Conservation (phyloP, 495 filamentous ascomycete species). For the Penicillium cinerascens region DNA sequence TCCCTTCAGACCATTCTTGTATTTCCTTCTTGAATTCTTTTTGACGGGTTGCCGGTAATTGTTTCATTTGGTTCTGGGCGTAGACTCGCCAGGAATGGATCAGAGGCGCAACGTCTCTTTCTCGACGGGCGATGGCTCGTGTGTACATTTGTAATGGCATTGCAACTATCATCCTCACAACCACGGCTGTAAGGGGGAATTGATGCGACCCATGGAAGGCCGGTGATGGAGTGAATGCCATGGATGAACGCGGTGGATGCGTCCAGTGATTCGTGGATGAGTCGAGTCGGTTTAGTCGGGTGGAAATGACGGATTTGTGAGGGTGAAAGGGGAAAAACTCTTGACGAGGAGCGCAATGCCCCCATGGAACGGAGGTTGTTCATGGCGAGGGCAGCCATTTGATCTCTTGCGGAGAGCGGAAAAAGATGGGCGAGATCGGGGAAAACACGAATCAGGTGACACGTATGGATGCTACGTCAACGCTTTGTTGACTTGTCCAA, state of each 20-base stretch:
- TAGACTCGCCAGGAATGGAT: constrained; percentile 44
- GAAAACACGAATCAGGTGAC: constrained; percentile 24
- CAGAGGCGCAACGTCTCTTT: constrained; percentile 48
- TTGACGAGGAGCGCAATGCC: constrained; percentile 9
- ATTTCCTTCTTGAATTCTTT: neutral
- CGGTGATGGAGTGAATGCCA: constrained; percentile 55
- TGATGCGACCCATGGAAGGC: constrained; percentile 65
- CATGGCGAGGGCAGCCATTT: constrained; percentile 6
- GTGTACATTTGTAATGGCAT: constrained; percentile 57
- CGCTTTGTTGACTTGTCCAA: constrained; percentile 12
- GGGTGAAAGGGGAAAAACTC: neutral
- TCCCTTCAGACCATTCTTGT: constrained; percentile 8
- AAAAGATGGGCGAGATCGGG: neutral
- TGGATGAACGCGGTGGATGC: constrained; percentile 55
- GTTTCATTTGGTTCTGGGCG: constrained; percentile 12
- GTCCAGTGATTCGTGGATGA: constrained; percentile 47
- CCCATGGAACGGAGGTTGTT: constrained; percentile 13
- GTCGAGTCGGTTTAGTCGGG: constrained; percentile 35
- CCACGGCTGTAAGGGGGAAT: constrained; percentile 67
- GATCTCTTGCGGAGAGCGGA: constrained; percentile 10
- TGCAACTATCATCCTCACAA: constrained; percentile 56
- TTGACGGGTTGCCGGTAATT: neutral
- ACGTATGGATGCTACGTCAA: constrained; percentile 22
- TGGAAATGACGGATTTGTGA: constrained; percentile 45
- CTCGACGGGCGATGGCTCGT: constrained; percentile 37